phyloP scores from a whole-genome alignment of 2,329 filamentous ascomycete species.

The Botrytis galanthina region DNA sequence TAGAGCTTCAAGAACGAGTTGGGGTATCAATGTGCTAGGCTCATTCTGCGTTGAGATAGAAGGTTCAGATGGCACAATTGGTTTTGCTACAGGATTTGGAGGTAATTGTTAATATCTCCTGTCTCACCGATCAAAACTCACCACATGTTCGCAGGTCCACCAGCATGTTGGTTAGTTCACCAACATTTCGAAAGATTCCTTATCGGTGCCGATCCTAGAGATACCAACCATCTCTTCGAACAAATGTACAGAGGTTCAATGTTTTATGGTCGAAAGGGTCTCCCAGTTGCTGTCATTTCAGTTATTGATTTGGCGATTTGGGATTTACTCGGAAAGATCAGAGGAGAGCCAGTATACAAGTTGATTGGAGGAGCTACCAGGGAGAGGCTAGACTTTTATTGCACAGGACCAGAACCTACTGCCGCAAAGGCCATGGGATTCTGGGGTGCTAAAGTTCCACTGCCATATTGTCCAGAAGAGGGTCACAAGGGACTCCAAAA shows the following conservation, averaged over 20 bases:
- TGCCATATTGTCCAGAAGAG: slow-evolving; percentile 88
- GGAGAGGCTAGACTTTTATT: slow-evolving; percentile 85
- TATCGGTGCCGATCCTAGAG: slow-evolving; percentile 81
- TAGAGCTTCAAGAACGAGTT: slow-evolving; percentile 81
- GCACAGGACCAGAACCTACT: slow-evolving; percentile 81
- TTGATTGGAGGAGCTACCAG: slow-evolving; percentile 89
- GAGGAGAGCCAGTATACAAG: slow-evolving; percentile 91
- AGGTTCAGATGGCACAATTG: slow-evolving; percentile 84
- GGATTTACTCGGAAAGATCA: slow-evolving; percentile 88
- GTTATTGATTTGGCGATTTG: slow-evolving; percentile 91
- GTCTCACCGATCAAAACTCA: slow-evolving; percentile 18
- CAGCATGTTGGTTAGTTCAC: slow-evolving; percentile 89
- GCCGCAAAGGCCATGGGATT: slow-evolving; percentile 85
- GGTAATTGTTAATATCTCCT: slow-evolving; percentile 44
- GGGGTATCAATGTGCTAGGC: slow-evolving; percentile 93
- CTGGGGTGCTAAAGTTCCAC: slow-evolving; percentile 83
- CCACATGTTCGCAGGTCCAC: slow-evolving; percentile 56
- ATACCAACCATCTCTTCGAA: slow-evolving; percentile 90
- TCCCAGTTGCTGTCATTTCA: slow-evolving; percentile 86
- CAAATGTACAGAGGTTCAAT: slow-evolving; percentile 95
- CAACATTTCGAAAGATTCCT: slow-evolving; percentile 93
- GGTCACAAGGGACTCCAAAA: slow-evolving; percentile 78
- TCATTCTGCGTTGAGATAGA: slow-evolving; percentile 91
- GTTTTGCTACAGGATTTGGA: slow-evolving; percentile 91
- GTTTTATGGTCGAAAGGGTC: slow-evolving; percentile 94